Base-by-base conservation (phyloP, 768 basidiomycete genomes). In the Suillus discolor region DNA sequence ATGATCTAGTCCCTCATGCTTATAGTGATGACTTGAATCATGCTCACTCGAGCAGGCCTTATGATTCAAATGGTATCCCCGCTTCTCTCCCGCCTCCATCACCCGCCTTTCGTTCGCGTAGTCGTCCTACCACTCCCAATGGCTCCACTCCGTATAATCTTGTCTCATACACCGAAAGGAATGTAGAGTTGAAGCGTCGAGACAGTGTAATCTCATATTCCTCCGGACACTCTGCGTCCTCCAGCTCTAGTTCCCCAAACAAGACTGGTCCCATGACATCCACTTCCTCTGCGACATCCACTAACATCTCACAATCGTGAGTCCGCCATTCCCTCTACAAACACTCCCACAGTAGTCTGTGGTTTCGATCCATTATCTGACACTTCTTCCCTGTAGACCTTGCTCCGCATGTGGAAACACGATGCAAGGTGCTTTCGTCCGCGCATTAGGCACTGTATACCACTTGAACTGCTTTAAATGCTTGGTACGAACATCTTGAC, bases 391-490 rank as follows among this genome's bases (percentile, higher is more conserved):
- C 51, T 34, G 16, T 39, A 92, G 91, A 70, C 82, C 85, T 77
- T 94, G 92, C 73, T 87, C 89, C 31, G 86, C 92, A 15, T 93
- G 92, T 72, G 89, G 88, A 47, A 89, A 89, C 73, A 79, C 87
- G 45, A 92, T 98, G 88, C 91, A 95, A 67, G 97, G 97, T 15
- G 95, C 96, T 57, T 99, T 98, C 78, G 97, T 99, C 42, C 87
- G 97, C 65, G 97, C 97, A 0, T 82, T 99, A 61, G 91, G 93
- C 65, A 92, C 93, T 0, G 94, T 98, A 28, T 99, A 90, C 75
- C 97, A 99, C 78, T 79, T 99, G n/a, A 92, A 93, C 71, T 99
- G 97, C 81, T 99, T 99, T 86, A 93, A 93, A 73, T 99, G 97
- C 84, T 86, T 94, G 86, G 97, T 97, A 72, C 70, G 91, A 81